Evolutionary conservation across 345 rosid species (phyloP).

Genomic region (Gossypium turneri): DNA sequence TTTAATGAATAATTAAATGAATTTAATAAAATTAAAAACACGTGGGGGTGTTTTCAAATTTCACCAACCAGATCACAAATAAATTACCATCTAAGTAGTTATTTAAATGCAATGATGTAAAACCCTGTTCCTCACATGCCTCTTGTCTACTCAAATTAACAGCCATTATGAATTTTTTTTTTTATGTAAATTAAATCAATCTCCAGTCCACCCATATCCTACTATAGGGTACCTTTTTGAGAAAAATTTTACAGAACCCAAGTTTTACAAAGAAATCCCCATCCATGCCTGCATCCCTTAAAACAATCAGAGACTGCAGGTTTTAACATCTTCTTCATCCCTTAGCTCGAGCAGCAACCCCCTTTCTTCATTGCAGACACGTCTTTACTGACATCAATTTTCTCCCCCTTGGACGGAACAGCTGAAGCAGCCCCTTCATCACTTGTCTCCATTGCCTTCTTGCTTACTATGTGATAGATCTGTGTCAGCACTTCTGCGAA

Average conservation of each 20-base stretch:
- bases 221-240: constrained; percentile 19
- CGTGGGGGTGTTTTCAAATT: not conserved
- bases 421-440: constrained; percentile 44
- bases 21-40: not conserved
- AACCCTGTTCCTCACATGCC: not conserved
- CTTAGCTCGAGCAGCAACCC: constrained; percentile 83
- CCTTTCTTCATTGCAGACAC: constrained; percentile 90
- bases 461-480: constrained; percentile 76
- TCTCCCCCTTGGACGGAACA: constrained; percentile 79
- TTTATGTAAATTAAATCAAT: constrained; percentile 19
- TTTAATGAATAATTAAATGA: no score
- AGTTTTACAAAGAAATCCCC: constrained; percentile 14
- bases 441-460: constrained; percentile 79
- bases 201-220: constrained; percentile 21
- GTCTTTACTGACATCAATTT: constrained; percentile 71
- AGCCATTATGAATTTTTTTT: not conserved
- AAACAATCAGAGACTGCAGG: constrained; percentile 14
- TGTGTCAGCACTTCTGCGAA: constrained; percentile 87
- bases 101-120: constrained; percentile 19
- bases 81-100: not conserved
- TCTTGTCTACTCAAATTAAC: not conserved
- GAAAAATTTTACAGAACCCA: constrained; percentile 29
- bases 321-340: not conserved
- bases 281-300: constrained; percentile 23
- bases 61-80: not conserved